A percentile compares a stretch with the other conserved stretches of the same genome.
phyloP scores from a whole-genome alignment of 441 rosid genomes.

The Syzygium syzygioides region DNA sequence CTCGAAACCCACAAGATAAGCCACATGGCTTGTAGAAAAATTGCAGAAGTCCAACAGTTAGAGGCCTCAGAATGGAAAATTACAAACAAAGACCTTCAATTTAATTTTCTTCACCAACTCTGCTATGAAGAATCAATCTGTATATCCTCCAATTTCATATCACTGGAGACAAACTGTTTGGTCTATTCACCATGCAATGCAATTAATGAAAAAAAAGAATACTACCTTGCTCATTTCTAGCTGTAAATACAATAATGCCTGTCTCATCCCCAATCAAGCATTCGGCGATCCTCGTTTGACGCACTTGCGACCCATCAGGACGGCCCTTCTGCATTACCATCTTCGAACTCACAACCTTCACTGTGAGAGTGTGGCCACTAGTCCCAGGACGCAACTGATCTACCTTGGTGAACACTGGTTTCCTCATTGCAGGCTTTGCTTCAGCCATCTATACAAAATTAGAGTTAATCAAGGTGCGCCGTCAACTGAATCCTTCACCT shows the following conservation, averaged over 20 bases:
- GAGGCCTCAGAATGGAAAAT: not conserved
- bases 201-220: not conserved
- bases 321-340: conserved; percentile 22
- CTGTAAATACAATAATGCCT: conserved; percentile 13
- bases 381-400: conserved; percentile 24
- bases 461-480: not conserved
- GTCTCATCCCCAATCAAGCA: conserved; percentile 20
- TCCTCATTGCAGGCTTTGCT: conserved; percentile 14
- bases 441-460: conserved; percentile 7
- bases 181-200: not conserved
- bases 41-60: not conserved
- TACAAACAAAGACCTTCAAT: not conserved
- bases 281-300: conserved; percentile 9
- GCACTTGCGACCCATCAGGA: conserved; percentile 11
- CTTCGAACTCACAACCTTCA: conserved; percentile 13
- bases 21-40: not conserved
- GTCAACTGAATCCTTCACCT: not conserved
- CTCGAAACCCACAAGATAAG: not conserved
- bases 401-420: conserved; percentile 16
- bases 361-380: conserved; percentile 17
- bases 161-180: not conserved
- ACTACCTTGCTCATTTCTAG: conserved; percentile 18
- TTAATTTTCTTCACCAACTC: not conserved
- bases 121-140: not conserved
- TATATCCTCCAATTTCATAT: not conserved